Conservation (phyloP, 2,329 filamentous ascomycete genomes). For the Neurospora sp. region DNA sequence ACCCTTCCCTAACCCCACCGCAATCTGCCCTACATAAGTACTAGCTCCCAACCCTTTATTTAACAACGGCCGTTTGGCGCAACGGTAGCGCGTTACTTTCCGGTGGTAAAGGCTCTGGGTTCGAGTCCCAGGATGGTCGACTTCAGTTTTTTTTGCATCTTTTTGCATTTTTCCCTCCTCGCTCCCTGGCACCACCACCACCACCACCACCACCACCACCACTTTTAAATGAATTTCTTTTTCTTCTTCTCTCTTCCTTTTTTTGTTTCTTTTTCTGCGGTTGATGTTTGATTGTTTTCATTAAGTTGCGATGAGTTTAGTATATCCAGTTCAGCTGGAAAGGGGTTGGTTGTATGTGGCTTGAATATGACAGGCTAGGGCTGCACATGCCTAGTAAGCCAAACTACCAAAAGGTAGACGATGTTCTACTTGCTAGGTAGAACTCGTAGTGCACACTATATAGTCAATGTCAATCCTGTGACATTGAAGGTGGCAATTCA, state of each 20-base stretch:
- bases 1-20: no score
- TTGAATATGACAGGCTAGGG: no score
- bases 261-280: neutral
- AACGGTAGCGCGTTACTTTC: neutral
- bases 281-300: neutral
- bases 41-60: no score
- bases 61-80: neutral
- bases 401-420: no score
- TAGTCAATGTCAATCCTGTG: no score
- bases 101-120: neutral
- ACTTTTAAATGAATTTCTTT: neutral
- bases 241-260: neutral
- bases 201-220: no score
- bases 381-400: no score
- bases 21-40: neutral
- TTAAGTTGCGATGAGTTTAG: neutral
- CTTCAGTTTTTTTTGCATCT: neutral
- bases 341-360: neutral
- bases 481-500: neutral
- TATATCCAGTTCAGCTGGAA: neutral
- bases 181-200: no score
- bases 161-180: neutral
- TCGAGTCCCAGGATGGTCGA: conserved; percentile 1
- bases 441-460: no score
- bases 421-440: no score